Base-by-base conservation (phyloP, 2,329 filamentous ascomycete genomes). In the Colletotrichum euphorbiae region DNA sequence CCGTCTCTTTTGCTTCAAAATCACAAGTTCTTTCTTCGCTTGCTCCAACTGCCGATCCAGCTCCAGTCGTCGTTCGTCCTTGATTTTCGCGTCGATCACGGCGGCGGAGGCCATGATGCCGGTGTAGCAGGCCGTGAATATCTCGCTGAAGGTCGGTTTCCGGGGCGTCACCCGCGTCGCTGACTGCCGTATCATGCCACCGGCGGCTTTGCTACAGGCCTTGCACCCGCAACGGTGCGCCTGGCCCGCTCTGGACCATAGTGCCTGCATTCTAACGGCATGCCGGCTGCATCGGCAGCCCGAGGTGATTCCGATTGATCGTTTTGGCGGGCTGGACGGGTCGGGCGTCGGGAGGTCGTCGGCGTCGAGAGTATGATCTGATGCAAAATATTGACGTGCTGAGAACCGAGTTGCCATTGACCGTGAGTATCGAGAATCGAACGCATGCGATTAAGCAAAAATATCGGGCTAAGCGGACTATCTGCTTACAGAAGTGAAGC, bases 231-330 rank as follows among this genome's bases (percentile, higher is more conserved):
- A 91, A 73, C 85, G 83, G 78, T 85, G 87, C 80, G 84, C 84
- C 83, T 86, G 87, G 74, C 85, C 84, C 80, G 88, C 87, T 80
- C 89, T 87, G 78, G 88, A 89, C 89, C 90, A 91, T 72, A 93
- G 77, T 71, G 85, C 84, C 79, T 88, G 88, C 91, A 93, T 94
- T 75, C 76, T 80, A 72, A 75, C 74, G 71, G 76, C 81, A 81
- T 81, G 64, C 62, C 67, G 62, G 45, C 62, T 69, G 63, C 72
- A 54, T 52, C 55, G 55, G 51, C 62, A 70, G 63, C 57, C 50
- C 46, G 51, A 33, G 36, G 33, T 54, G 48, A 38, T 54, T 66
- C 33, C 56, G 51, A 68, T 70, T 67, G 67, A 55, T 21, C 24
- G 11, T 28, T 40, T 55, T 31, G 42, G 50, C 6, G 45, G 40